Evolutionary conservation across 768 basidiomycete genomes (phyloP).

Genomic region (Tephrocybe sp.): DNA sequence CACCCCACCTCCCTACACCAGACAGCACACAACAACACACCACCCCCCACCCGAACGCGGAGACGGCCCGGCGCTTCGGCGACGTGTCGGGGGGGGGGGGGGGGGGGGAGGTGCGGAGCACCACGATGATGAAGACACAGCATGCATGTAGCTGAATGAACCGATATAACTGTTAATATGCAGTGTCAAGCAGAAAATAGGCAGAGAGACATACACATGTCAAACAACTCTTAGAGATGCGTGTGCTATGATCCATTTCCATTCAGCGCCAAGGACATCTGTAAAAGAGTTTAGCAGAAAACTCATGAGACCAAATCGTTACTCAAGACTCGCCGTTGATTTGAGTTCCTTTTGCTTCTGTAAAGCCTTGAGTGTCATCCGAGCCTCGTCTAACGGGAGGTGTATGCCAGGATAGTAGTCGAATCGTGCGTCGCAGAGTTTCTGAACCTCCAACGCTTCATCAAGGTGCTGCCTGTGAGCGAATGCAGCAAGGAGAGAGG

Average conservation of each 20-base stretch:
- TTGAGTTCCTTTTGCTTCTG: neutral
- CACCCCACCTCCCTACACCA: no score
- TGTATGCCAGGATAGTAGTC: slow-evolving; percentile 25
- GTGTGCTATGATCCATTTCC: no score
- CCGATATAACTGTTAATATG: neutral
- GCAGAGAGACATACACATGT: neutral
- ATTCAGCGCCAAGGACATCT: no score
- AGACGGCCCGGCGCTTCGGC: no score
- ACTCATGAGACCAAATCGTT: no score
- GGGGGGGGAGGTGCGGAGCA: neutral
- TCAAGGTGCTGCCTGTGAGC: slow-evolving; percentile 25
- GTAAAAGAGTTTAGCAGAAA: no score
- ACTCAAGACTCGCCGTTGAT: no score
- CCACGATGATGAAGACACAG: neutral
- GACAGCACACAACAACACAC: no score
- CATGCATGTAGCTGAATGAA: neutral
- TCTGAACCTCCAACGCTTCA: slow-evolving; percentile 31
- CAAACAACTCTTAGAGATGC: neutral
- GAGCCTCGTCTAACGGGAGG: slow-evolving; percentile 7
- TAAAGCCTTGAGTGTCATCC: neutral
- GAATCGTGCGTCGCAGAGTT: slow-evolving; percentile 18
- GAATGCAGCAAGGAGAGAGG: slow-evolving; percentile 38
- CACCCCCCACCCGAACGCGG: no score
- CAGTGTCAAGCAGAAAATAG: neutral
- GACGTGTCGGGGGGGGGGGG: no score